Evolutionary conservation across 169 alveolate species (phyloP).

Genomic region (Theileria parva): DNA sequence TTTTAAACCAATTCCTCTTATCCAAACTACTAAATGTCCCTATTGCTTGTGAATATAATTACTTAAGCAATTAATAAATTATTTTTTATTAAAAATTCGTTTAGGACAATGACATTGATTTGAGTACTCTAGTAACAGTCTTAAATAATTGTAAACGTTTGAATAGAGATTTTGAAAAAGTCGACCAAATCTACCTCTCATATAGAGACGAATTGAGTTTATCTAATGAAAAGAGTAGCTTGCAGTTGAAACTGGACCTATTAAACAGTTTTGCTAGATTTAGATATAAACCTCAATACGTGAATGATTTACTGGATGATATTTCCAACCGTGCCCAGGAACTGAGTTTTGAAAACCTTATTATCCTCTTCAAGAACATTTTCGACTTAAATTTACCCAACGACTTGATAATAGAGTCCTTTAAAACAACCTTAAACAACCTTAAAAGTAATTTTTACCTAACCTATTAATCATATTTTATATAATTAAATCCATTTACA

Average conservation of each 20-base stretch:
- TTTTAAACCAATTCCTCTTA: constrained; percentile 9
- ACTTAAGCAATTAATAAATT: neutral
- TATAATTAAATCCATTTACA: neutral
- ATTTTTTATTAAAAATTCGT: neutral
- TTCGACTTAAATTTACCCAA: neutral
- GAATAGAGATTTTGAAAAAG: constrained; percentile 3
- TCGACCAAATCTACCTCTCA: neutral
- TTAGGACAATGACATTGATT: neutral
- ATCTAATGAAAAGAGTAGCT: neutral
- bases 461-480: neutral
- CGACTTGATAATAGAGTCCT: neutral
- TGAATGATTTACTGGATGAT: neutral
- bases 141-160: constrained; percentile 7
- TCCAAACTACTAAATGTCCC: neutral
- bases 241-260: constrained; percentile 1
- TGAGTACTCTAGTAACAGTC: neutral
- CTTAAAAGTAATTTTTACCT: constrained; percentile 1
- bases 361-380: neutral
- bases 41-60: neutral
- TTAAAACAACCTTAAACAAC: neutral
- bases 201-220: neutral
- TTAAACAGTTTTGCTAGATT: constrained; percentile 8
- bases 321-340: neutral
- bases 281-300: constrained; percentile 2
- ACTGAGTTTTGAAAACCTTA: neutral